phyloP scores from a whole-genome alignment of 202 grass and related monocot genomes.

The Bolboschoenoplectus hybrid region DNA sequence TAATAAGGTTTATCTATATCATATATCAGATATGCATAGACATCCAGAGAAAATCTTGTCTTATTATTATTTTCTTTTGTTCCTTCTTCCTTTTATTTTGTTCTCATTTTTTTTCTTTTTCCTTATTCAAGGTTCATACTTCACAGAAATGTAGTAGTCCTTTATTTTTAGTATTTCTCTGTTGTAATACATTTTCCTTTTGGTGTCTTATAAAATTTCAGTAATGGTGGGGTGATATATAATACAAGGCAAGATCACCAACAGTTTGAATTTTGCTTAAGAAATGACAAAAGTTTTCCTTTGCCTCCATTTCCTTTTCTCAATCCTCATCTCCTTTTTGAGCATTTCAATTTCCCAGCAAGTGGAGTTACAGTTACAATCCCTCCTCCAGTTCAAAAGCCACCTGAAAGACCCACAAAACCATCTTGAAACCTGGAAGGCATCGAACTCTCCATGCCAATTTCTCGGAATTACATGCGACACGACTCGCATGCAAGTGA shows the following conservation, averaged over 20 bases:
- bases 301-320: slow-evolving; percentile 54
- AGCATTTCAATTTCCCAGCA: slow-evolving; percentile 48
- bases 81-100: background rate
- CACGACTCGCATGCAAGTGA: slow-evolving; percentile 52
- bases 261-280: slow-evolving; percentile 63
- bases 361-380: slow-evolving; percentile 56
- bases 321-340: slow-evolving; percentile 47
- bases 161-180: background rate
- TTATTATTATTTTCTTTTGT: background rate
- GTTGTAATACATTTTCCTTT: slow-evolving; percentile 10
- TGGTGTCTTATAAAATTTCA: slow-evolving; percentile 46
- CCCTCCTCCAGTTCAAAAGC: slow-evolving; percentile 69
- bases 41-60: background rate
- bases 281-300: slow-evolving; percentile 52
- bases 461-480: slow-evolving; percentile 76
- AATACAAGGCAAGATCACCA: slow-evolving; percentile 54
- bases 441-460: slow-evolving; percentile 57
- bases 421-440: slow-evolving; percentile 61
- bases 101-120: background rate
- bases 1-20: background rate
- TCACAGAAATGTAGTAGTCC: background rate
- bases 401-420: slow-evolving; percentile 73
- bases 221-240: background rate
- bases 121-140: background rate
- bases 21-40: slow-evolving; percentile 2